Conservation (phyloP, 1,284 basidiomycete species). For the Papiliotrema terrestris region DNA sequence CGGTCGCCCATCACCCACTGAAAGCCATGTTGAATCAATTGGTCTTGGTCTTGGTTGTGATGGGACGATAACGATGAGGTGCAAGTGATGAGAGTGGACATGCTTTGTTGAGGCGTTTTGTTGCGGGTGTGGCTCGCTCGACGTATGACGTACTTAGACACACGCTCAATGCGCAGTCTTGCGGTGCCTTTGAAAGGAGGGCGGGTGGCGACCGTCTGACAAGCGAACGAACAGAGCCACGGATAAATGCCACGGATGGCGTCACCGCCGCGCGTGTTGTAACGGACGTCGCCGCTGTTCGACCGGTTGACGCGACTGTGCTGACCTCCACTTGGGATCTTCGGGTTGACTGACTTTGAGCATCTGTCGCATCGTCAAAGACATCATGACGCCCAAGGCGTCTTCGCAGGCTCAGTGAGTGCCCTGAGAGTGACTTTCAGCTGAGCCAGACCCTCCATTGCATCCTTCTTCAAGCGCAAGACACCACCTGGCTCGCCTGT, state of each 20-base stretch:
- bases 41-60: not conserved
- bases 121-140: not conserved
- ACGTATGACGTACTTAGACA: not conserved
- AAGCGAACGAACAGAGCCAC: no score
- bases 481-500: conserved; percentile 17
- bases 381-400: conserved; percentile 1
- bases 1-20: conserved; percentile 8
- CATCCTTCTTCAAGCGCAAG: conserved; percentile 46
- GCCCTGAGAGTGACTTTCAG: not conserved
- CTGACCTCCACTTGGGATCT: not conserved
- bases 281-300: not conserved
- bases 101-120: not conserved
- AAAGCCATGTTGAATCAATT: conserved; percentile 12
- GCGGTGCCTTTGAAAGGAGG: no score
- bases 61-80: not conserved
- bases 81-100: not conserved
- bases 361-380: not conserved
- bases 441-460: conserved; percentile 33
- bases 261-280: no score
- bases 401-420: not conserved
- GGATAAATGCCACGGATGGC: no score
- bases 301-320: not conserved
- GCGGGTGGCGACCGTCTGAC: no score
- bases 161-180: not conserved
- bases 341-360: not conserved